phyloP scores from a whole-genome alignment of 2,329 filamentous ascomycete genomes.

The Colletotrichum filicis region DNA sequence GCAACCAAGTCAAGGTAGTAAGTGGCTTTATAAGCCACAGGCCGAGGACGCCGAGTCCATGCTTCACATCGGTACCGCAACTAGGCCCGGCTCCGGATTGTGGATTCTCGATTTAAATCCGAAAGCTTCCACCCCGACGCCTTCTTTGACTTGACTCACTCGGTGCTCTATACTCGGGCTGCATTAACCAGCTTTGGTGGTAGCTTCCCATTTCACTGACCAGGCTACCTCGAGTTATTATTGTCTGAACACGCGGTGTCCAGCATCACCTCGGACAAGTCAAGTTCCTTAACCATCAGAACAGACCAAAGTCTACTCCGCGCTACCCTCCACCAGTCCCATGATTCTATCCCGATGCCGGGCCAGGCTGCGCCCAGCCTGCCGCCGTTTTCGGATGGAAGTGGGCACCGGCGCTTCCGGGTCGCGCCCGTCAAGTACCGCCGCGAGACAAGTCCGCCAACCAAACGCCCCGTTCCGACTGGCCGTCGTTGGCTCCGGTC shows the following conservation, averaged over 20 bases:
- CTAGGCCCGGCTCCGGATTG: neutral
- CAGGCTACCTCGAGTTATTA: neutral
- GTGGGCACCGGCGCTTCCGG: neutral
- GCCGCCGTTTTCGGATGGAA: neutral
- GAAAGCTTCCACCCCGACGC: neutral
- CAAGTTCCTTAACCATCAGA: neutral
- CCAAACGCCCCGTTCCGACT: slow-evolving; percentile 70
- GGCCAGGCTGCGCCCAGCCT: neutral
- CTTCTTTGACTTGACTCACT: neutral
- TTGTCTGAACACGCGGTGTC: neutral
- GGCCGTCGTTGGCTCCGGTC: slow-evolving; percentile 92
- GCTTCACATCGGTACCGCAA: neutral
- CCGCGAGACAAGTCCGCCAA: slow-evolving; percentile 29
- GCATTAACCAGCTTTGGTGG: neutral
- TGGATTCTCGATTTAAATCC: slow-evolving; percentile 5
- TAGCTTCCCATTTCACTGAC: neutral
- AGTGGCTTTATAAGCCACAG: neutral
- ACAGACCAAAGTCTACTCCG: neutral
- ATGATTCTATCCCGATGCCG: slow-evolving; percentile 18
- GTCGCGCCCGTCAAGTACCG: slow-evolving; percentile 3
- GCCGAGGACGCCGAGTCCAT: neutral
- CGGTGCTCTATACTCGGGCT: neutral
- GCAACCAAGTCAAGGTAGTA: neutral
- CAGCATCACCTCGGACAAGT: neutral
- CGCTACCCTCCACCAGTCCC: neutral